These are phyloP conservation scores for Helicocarpus griseus DNA, from an alignment of 2,329 filamentous ascomycete genomes.

Conservation along the genomic window DNA sequence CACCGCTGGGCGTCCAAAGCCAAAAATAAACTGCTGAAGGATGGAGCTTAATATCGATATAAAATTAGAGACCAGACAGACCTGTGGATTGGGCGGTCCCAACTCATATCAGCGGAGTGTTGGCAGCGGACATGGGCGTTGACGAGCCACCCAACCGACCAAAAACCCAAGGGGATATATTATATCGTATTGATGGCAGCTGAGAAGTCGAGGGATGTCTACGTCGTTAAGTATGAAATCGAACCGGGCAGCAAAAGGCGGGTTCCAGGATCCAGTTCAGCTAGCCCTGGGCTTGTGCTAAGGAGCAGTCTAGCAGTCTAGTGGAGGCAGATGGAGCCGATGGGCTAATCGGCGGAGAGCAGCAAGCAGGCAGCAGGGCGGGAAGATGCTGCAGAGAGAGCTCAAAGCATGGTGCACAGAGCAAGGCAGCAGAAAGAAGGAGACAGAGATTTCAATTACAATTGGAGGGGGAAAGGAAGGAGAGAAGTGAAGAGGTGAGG, in stretches of 20 bases:
- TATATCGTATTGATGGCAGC: not conserved
- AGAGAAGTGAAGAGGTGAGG: not conserved
- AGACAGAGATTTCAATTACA: not conserved
- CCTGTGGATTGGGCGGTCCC: conserved; percentile 38
- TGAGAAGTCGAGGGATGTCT: not conserved
- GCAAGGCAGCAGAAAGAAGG: not conserved
- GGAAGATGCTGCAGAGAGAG: not conserved
- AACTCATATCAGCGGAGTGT: conserved; percentile 36
- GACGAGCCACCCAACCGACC: conserved; percentile 21
- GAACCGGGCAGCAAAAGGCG: not conserved
- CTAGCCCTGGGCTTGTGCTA: not conserved
- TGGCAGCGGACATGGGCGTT: conserved; percentile 30
- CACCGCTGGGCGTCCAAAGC: too few relatives aligned
- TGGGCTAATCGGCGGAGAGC: not conserved
- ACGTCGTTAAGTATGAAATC: not conserved
- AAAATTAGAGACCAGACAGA: conserved; percentile 24
- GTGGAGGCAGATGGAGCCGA: not conserved
- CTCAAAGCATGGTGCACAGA: not conserved
- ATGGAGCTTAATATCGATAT: conserved; percentile 1
- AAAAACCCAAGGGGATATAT: conserved; percentile 10
- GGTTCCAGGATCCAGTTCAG: not conserved
- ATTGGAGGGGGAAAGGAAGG: not conserved
- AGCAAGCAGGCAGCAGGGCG: conserved; percentile 4
- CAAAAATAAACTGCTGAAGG: too few relatives aligned
- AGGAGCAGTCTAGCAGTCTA: not conserved